A percentile compares a stretch with the other conserved stretches of the same genome.
Conservation (phyloP, 1,139 yeast species). For the Pichia sp. region DNA sequence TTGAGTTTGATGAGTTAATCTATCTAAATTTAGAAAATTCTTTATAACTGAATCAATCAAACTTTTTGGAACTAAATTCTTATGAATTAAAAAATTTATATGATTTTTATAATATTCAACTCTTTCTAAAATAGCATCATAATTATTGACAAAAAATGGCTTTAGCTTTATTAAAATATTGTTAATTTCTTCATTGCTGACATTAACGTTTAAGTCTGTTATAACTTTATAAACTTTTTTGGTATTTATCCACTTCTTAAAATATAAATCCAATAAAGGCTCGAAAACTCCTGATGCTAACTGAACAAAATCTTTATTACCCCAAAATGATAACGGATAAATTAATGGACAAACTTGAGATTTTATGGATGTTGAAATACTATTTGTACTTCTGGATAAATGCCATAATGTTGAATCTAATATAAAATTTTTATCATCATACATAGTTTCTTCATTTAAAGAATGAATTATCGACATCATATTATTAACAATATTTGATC, state of each 20-base stretch:
- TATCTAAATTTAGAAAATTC: background rate
- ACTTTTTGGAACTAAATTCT: conserved; percentile 14
- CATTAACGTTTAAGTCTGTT: background rate
- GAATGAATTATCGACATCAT: no score
- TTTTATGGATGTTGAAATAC: background rate
- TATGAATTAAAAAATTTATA: conserved; percentile 16
- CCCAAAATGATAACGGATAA: conserved; percentile 2
- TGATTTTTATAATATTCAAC: conserved; percentile 15
- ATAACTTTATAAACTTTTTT: background rate
- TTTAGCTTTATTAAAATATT: background rate
- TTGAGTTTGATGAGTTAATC: background rate
- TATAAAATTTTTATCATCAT: background rate
- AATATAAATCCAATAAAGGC: conserved; percentile 2
- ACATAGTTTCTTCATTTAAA: no score
- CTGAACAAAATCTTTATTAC: background rate
- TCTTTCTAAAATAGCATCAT: conserved; percentile 20
- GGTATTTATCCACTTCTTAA: conserved; percentile 1
- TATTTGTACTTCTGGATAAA: background rate
- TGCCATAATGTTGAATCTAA: conserved; percentile 4
- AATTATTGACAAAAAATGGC: conserved; percentile 9
- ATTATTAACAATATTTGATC: no score
- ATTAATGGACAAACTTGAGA: background rate
- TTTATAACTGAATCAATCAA: background rate
- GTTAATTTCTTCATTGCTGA: background rate
- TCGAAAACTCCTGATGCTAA: conserved; percentile 4